Percentiles rank a stretch among this genome's conserved stretches.
phyloP scores from a whole-genome alignment of 2,329 filamentous ascomycete genomes.

The Geosmithia morbida region DNA sequence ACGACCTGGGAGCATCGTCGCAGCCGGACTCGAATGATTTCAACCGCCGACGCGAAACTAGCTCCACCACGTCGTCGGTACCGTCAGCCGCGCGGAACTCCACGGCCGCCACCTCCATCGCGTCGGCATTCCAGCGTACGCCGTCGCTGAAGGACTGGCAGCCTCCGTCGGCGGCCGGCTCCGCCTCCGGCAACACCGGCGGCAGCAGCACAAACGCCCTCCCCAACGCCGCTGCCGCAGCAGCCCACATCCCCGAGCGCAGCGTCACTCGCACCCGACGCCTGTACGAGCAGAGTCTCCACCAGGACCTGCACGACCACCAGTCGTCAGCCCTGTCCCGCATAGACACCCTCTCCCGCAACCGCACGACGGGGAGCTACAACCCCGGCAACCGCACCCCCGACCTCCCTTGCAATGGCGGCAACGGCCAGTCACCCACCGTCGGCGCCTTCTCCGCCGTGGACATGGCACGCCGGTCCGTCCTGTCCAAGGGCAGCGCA shows the following conservation, averaged over 20 bases:
- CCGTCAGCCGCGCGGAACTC: constrained; percentile 60
- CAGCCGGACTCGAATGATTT: constrained; percentile 28
- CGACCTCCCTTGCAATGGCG: constrained; percentile 20
- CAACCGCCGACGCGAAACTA: constrained; percentile 69
- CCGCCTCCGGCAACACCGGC: constrained; percentile 6
- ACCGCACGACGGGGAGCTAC: constrained; percentile 19
- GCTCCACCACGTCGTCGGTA: constrained; percentile 63
- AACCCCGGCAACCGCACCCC: constrained; percentile 33
- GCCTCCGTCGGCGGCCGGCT: constrained; percentile 16
- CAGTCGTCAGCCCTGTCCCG: constrained; percentile 64
- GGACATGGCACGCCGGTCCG: constrained; percentile 25
- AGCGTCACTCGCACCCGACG: constrained; percentile 56
- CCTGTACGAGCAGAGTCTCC: constrained; percentile 71
- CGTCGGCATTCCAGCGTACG: constrained; percentile 46
- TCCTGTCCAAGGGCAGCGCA: constrained; percentile 46
- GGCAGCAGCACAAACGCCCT: constrained; percentile 2
- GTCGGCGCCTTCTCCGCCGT: constrained; percentile 22
- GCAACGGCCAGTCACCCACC: constrained; percentile 29
- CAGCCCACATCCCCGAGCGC: constrained; percentile 39
- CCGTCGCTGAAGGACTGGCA: constrained; percentile 37
- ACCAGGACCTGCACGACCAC: constrained; percentile 67
- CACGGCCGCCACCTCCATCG: constrained; percentile 76
- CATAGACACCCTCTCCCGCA: constrained; percentile 63
- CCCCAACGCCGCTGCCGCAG: constrained; percentile 12
- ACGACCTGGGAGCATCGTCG: constrained; percentile 21